Percentiles rank a stretch among this genome's conserved stretches.
These are phyloP conservation scores for Septoria petroselini DNA, from an alignment of 2,329 filamentous ascomycete genomes.

Conservation along the genomic window DNA sequence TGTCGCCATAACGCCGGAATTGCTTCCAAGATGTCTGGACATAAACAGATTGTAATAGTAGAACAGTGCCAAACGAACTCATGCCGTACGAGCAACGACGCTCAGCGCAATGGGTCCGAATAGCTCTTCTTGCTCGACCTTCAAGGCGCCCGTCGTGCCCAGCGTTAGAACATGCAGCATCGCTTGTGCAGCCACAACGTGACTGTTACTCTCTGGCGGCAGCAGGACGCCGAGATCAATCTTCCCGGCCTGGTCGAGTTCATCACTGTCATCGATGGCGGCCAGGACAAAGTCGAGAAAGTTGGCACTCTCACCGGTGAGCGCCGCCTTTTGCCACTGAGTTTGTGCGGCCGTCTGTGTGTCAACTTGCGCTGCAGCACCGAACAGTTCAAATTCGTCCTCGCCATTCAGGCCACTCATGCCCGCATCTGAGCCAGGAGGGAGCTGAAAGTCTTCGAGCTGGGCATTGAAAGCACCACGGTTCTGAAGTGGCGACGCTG, in stretches of 20 bases:
- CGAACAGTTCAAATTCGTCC: conserved; percentile 48
- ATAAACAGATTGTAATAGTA: background rate
- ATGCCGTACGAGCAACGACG: background rate
- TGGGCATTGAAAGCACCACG: conserved; percentile 35
- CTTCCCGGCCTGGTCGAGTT: conserved; percentile 32
- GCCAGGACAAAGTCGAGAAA: conserved; percentile 60
- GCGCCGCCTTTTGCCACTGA: conserved; percentile 51
- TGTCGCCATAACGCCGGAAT: background rate
- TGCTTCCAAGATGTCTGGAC: conserved; percentile 7
- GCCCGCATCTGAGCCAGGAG: conserved; percentile 9
- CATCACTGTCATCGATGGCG: conserved; percentile 40
- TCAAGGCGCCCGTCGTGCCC: conserved; percentile 48
- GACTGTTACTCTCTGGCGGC: conserved; percentile 53
- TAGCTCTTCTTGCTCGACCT: conserved; percentile 53
- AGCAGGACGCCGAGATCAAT: conserved; percentile 70
- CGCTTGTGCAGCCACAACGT: conserved; percentile 67
- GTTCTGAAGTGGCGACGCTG: conserved; percentile 60
- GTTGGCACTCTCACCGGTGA: conserved; percentile 60
- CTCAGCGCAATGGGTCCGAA: conserved; percentile 39
- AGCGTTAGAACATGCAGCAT: conserved; percentile 72
- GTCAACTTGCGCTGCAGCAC: conserved; percentile 46
- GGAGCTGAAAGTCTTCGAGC: conserved; percentile 24
- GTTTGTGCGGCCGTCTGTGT: conserved; percentile 49
- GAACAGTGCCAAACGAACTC: background rate
- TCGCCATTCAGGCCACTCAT: conserved; percentile 26